These are phyloP conservation scores for Penicillium manginii DNA, from an alignment of 495 filamentous ascomycete species.

Conservation along the genomic window DNA sequence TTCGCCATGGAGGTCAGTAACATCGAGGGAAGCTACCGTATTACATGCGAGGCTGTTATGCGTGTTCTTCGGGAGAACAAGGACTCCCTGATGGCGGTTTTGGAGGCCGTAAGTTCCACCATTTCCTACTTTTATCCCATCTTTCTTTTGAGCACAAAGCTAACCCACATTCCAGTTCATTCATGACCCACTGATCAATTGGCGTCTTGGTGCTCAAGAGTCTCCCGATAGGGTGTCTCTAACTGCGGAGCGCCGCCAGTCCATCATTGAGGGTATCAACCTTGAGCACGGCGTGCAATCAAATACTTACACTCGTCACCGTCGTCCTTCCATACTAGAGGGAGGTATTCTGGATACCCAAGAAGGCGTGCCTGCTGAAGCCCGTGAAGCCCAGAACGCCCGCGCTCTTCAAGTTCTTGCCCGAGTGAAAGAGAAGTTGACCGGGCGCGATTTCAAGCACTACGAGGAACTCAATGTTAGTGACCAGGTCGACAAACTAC, in stretches of 20 bases:
- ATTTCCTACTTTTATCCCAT: slow-evolving; percentile 2
- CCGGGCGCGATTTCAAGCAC: slow-evolving; percentile 66
- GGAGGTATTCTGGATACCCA: slow-evolving; percentile 53
- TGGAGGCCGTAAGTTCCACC: slow-evolving; percentile 81
- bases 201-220: slow-evolving; percentile 87
- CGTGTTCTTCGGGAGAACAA: slow-evolving; percentile 94
- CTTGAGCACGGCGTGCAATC: slow-evolving; percentile 49
- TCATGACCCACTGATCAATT: slow-evolving; percentile 95
- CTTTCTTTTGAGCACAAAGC: not conserved
- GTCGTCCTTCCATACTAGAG: slow-evolving; percentile 55
- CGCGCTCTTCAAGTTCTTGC: slow-evolving; percentile 89
- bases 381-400: slow-evolving; percentile 85
- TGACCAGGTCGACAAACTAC: slow-evolving; percentile 89
- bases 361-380: slow-evolving; percentile 54
- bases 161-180: slow-evolving; percentile 68
- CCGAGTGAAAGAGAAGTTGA: slow-evolving; percentile 92
- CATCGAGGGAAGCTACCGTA: slow-evolving; percentile 96
- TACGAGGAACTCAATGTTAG: slow-evolving; percentile 81
- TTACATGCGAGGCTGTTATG: slow-evolving; percentile 98
- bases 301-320: slow-evolving; percentile 50
- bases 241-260: slow-evolving; percentile 75
- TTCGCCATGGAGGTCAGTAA: slow-evolving; percentile 99
- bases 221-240: slow-evolving; percentile 80
- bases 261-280: slow-evolving; percentile 70
- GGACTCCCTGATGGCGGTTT: slow-evolving; percentile 95